Evolutionary conservation across 2,329 filamentous ascomycete species (phyloP).

Genomic region (Rhinocladiella similis): DNA sequence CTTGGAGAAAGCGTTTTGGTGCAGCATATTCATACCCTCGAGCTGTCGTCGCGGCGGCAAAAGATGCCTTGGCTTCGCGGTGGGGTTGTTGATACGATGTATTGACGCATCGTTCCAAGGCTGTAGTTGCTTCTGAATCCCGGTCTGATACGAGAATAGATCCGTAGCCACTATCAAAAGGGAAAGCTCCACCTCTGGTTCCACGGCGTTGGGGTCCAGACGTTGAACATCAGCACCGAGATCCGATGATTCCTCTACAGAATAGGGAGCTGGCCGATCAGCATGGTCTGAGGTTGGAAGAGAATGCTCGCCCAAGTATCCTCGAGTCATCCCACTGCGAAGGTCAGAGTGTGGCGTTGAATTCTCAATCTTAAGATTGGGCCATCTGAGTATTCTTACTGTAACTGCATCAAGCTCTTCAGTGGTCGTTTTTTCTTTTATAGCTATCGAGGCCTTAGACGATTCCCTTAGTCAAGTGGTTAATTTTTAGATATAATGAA

Average conservation of each 20-base stretch:
- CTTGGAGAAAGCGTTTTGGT: neutral
- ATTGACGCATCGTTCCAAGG: neutral
- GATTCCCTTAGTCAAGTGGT: too few relatives aligned
- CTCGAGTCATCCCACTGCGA: neutral
- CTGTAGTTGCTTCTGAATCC: neutral
- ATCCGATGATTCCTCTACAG: neutral
- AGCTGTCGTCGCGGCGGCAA: neutral
- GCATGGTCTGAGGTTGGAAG: neutral
- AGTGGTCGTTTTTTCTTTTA: too few relatives aligned
- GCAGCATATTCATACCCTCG: neutral
- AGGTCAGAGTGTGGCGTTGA: constrained; percentile 1
- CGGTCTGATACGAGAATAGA: neutral
- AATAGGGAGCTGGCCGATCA: neutral
- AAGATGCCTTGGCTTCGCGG: neutral
- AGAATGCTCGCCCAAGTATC: neutral
- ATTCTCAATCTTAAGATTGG: constrained; percentile 2
- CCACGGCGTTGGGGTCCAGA: neutral
- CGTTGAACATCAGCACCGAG: neutral
- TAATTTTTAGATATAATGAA: too few relatives aligned
- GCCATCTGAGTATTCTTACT: neutral
- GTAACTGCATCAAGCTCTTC: neutral
- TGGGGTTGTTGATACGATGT: neutral
- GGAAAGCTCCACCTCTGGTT: neutral
- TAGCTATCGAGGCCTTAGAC: too few relatives aligned
- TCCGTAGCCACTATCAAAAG: neutral